Evolutionary conservation across 805 yeast species (phyloP).

Genomic region (Teunomyces gatunensis): DNA sequence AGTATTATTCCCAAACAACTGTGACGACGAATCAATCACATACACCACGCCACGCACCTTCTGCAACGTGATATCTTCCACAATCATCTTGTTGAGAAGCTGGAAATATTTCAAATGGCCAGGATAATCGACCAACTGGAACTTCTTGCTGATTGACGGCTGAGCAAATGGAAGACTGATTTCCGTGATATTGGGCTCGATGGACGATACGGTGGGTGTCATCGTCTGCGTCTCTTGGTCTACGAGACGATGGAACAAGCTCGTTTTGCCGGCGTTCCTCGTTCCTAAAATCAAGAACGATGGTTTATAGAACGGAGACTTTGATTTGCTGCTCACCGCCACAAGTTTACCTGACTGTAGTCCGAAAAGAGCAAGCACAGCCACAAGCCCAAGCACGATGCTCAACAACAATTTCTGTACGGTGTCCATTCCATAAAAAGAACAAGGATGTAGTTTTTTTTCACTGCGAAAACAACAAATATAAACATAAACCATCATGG

Average conservation of each 20-base stretch:
- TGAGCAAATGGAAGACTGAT: constrained; percentile 35
- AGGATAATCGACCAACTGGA: constrained; percentile 73
- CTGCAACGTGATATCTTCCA: constrained; percentile 33
- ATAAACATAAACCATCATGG: constrained; percentile 44
- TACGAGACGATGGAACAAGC: constrained; percentile 41
- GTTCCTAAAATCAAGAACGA: constrained; percentile 66
- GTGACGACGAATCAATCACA: constrained; percentile 71
- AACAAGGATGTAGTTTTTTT: background rate
- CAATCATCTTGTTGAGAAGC: constrained; percentile 49
- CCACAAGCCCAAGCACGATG: constrained; percentile 24
- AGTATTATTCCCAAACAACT: constrained; percentile 42
- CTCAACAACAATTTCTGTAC: constrained; percentile 24
- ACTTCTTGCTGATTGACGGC: constrained; percentile 34
- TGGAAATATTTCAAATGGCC: constrained; percentile 79
- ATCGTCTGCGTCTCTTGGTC: constrained; percentile 9
- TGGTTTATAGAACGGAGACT: constrained; percentile 37
- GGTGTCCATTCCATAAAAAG: constrained; percentile 34
- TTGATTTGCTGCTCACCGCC: background rate
- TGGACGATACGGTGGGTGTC: constrained; percentile 35
- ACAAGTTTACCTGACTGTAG: constrained; percentile 16
- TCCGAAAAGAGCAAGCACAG: constrained; percentile 22
- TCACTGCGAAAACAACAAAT: constrained; percentile 1
- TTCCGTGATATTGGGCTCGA: constrained; percentile 32
- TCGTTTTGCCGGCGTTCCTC: constrained; percentile 64
- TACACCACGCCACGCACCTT: constrained; percentile 67